Conservation (phyloP, 495 filamentous ascomycete genomes). For the Penicillium daleae region DNA sequence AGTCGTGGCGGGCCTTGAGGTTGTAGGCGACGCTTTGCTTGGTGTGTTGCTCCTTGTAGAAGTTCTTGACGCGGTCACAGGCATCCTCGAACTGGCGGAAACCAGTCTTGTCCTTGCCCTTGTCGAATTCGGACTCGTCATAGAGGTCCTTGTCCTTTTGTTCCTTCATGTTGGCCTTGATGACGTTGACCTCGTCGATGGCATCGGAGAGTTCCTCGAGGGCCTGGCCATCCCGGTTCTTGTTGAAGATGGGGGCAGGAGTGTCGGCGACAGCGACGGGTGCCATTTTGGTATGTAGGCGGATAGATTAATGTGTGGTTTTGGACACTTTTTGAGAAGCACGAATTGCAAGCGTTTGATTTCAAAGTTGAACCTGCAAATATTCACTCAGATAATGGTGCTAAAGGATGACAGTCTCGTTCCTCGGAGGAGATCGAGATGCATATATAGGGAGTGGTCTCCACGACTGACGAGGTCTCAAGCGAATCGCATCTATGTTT, state of each 20-base stretch:
- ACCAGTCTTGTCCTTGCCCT: conserved; percentile 76
- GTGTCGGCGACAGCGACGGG: conserved; percentile 35
- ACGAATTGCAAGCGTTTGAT: neutral
- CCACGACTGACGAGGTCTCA: neutral
- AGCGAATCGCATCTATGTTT: conserved; percentile 30
- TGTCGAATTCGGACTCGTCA: conserved; percentile 68
- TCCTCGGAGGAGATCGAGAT: conserved; percentile 9
- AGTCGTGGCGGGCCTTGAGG: conserved; percentile 70
- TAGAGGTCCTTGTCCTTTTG: conserved; percentile 57
- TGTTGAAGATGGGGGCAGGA: conserved; percentile 34
- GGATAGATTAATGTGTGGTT: conserved; percentile 10
- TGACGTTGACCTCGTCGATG: conserved; percentile 79
- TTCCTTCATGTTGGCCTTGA: conserved; percentile 58
- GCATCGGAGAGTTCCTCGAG: conserved; percentile 80
- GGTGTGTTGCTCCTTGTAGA: conserved; percentile 82
- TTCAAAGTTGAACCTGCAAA: neutral
- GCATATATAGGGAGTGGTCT: conserved; percentile 25
- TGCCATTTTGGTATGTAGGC: conserved; percentile 33
- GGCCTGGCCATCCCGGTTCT: conserved; percentile 63
- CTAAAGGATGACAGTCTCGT: neutral
- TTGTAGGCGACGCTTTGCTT: conserved; percentile 88
- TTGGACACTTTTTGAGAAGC: too few relatives aligned
- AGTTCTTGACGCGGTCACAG: conserved; percentile 77
- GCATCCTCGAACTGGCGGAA: conserved; percentile 81
- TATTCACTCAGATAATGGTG: neutral